A percentile compares a stretch with the other conserved stretches of the same genome.
These are phyloP conservation scores for Paspalum notatum DNA, from an alignment of 176 grass and related monocot species.

Conservation along the genomic window DNA sequence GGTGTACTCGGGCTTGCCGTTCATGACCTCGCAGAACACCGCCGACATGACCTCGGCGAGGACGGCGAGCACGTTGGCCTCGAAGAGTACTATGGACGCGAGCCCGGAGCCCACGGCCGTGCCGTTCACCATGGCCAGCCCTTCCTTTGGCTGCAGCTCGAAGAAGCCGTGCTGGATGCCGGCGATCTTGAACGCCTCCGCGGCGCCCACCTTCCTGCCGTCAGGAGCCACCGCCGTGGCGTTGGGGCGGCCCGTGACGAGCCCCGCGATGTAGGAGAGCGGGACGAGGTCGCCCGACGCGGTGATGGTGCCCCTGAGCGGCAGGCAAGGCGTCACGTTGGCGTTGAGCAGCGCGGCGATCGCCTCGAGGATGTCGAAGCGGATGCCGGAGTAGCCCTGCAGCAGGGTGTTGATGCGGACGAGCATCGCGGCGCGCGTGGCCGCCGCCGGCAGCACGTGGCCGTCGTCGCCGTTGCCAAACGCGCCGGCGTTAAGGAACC, in stretches of 20 bases:
- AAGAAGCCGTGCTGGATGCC: slow-evolving; percentile 64
- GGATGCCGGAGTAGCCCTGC: slow-evolving; percentile 88
- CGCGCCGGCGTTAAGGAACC: slow-evolving; percentile 57
- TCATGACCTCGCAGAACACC: slow-evolving; percentile 90
- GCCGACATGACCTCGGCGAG: slow-evolving; percentile 73
- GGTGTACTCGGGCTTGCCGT: slow-evolving; percentile 84
- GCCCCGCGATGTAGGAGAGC: slow-evolving; percentile 79
- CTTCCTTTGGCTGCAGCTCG: slow-evolving; percentile 87
- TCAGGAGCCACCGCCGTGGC: slow-evolving; percentile 35
- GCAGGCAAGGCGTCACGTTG: slow-evolving; percentile 80
- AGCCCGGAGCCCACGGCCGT: slow-evolving; percentile 83
- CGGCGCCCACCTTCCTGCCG: slow-evolving; percentile 42
- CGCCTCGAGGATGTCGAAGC: slow-evolving; percentile 87
- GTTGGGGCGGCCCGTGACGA: slow-evolving; percentile 80
- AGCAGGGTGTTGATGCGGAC: slow-evolving; percentile 90
- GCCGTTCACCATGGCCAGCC: slow-evolving; percentile 87
- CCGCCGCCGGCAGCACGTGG: slow-evolving; percentile 57
- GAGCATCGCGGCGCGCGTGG: slow-evolving; percentile 79
- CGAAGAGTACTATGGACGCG: slow-evolving; percentile 74
- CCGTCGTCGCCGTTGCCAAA: slow-evolving; percentile 66
- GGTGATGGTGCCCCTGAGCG: slow-evolving; percentile 83
- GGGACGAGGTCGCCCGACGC: slow-evolving; percentile 82
- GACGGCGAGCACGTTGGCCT: slow-evolving; percentile 66
- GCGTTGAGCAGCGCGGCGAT: slow-evolving; percentile 74
- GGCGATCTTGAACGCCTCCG: slow-evolving; percentile 60